Conservation (phyloP, 164 flowering plant species). For the Santalum album region DNA sequence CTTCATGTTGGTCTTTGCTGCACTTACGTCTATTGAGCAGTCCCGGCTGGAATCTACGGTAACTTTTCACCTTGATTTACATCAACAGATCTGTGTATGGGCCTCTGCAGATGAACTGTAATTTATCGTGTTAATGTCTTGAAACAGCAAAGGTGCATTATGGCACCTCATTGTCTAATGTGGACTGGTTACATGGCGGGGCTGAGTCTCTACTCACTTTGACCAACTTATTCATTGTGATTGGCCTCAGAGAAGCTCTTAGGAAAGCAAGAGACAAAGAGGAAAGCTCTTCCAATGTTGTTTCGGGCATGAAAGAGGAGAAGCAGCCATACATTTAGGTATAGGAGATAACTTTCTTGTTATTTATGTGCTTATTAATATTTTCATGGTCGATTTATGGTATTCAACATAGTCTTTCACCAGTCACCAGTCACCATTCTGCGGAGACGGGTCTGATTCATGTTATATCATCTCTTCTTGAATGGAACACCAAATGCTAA, state of each 20-base stretch:
- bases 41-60: slow-evolving; percentile 98
- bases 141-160: slow-evolving; percentile 84
- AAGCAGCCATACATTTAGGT: slow-evolving; percentile 24
- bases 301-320: slow-evolving; percentile 31
- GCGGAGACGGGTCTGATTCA: too few relatives aligned
- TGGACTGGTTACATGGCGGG: slow-evolving; percentile 93
- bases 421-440: too few relatives aligned
- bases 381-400: not conserved
- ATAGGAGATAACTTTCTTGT: slow-evolving; percentile 1
- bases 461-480: too few relatives aligned
- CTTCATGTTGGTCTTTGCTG: slow-evolving; percentile 9
- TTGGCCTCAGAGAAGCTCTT: slow-evolving; percentile 70
- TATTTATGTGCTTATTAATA: not conserved
- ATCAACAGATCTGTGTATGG: not conserved
- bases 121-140: slow-evolving; percentile 3
- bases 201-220: slow-evolving; percentile 88
- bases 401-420: not conserved
- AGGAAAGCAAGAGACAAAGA: slow-evolving; percentile 31
- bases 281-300: slow-evolving; percentile 14
- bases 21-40: slow-evolving; percentile 25
- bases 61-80: slow-evolving; percentile 13
- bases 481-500: too few relatives aligned
- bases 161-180: slow-evolving; percentile 91
- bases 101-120: not conserved
- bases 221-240: slow-evolving; percentile 78